These are phyloP conservation scores for Solanum pinnatisectum DNA, from an alignment of 257 asterid species.

Conservation along the genomic window DNA sequence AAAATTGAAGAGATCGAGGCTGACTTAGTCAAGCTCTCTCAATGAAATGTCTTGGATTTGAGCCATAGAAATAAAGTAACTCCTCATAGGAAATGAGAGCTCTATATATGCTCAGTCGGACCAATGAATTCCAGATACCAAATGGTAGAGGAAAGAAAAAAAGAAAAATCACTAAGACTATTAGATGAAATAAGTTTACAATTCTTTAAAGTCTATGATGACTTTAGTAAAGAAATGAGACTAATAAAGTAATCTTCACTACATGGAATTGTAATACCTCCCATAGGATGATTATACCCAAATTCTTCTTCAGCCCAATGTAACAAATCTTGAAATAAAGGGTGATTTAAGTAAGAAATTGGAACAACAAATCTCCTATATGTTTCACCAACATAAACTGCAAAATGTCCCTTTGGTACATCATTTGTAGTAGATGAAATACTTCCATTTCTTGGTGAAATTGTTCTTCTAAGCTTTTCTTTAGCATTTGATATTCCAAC, in stretches of 20 bases:
- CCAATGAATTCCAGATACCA: not conserved
- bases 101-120: not conserved
- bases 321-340: conserved; percentile 6
- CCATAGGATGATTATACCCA: conserved; percentile 22
- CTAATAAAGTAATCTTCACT: conserved; percentile 26
- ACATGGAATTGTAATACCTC: conserved; percentile 44
- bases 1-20: not conserved
- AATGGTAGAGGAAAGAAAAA: not conserved
- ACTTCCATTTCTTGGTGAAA: conserved; percentile 29
- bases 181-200: not conserved
- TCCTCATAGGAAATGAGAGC: not conserved
- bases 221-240: conserved; percentile 15
- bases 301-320: conserved; percentile 10
- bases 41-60: not conserved
- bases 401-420: conserved; percentile 11
- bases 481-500: conserved; percentile 48
- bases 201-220: not conserved
- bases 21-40: not conserved
- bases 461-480: conserved; percentile 31
- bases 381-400: conserved; percentile 6
- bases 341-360: conserved; percentile 12
- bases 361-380: conserved; percentile 20
- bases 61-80: not conserved
- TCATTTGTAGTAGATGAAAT: not conserved
- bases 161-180: not conserved